Evolutionary conservation across 805 yeast genomes (phyloP).

Genomic region (Blastobotrys peoriensis): DNA sequence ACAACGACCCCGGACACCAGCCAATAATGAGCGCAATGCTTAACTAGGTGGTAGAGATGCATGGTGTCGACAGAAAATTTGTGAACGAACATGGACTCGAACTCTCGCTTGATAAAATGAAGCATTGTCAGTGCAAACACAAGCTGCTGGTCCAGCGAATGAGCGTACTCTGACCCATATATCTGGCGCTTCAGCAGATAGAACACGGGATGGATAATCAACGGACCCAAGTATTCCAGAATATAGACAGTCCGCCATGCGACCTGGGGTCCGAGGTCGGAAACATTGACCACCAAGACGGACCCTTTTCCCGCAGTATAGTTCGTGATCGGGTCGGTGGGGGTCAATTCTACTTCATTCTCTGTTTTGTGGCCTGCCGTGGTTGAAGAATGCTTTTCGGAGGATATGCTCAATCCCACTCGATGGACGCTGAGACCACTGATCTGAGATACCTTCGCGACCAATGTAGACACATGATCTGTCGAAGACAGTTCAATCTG

Average conservation of each 20-base stretch:
- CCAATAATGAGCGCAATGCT: constrained; percentile 92
- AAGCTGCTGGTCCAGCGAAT: constrained; percentile 47
- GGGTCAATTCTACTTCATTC: constrained; percentile 38
- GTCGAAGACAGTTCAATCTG: constrained; percentile 27
- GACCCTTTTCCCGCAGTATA: constrained; percentile 36
- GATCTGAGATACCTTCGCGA: constrained; percentile 38
- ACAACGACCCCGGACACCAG: constrained; percentile 66
- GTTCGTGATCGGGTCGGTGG: constrained; percentile 40
- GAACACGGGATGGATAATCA: constrained; percentile 67
- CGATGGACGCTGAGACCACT: constrained; percentile 46
- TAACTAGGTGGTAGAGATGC: constrained; percentile 84
- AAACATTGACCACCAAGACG: constrained; percentile 47
- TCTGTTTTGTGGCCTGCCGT: constrained; percentile 31
- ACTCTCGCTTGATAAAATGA: constrained; percentile 84
- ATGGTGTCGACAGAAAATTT: constrained; percentile 82
- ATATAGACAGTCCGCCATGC: constrained; percentile 85
- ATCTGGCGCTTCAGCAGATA: constrained; percentile 40
- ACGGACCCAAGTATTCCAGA: constrained; percentile 86
- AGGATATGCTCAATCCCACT: constrained; percentile 46
- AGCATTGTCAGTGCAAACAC: constrained; percentile 53
- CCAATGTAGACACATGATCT: constrained; percentile 40
- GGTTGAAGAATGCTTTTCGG: constrained; percentile 12
- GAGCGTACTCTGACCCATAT: constrained; percentile 33
- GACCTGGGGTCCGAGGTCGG: constrained; percentile 91
- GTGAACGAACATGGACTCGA: constrained; percentile 81